Conservation (phyloP, 2,329 filamentous ascomycete species). For the Pseudocercospora cruenta region DNA sequence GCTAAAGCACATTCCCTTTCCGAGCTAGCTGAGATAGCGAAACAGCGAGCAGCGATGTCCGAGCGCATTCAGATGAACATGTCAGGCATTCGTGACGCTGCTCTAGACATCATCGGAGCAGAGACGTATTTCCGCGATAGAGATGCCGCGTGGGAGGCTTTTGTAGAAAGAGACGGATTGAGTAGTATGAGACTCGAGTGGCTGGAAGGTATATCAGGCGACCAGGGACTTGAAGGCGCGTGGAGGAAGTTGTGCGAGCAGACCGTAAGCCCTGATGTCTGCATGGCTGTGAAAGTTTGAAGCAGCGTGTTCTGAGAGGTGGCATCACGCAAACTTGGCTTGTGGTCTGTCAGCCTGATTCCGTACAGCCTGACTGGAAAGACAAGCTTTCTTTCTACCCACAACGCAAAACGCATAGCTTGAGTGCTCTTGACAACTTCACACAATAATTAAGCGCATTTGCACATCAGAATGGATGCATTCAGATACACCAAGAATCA, state of each 20-base stretch:
- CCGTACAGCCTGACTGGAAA: neutral
- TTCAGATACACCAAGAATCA: neutral
- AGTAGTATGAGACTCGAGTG: conserved; percentile 12
- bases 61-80: conserved; percentile 29
- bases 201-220: conserved; percentile 12
- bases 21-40: neutral
- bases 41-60: conserved; percentile 1
- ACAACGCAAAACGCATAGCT: neutral
- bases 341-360: neutral
- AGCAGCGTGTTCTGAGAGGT: neutral
- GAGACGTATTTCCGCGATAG: conserved; percentile 17
- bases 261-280: neutral
- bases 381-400: neutral
- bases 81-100: conserved; percentile 18
- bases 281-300: neutral
- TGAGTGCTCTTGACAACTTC: neutral
- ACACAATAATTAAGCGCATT: neutral
- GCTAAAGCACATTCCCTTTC: conserved; percentile 10
- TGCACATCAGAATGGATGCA: neutral
- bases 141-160: conserved; percentile 17
- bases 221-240: conserved; percentile 11
- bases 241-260: conserved; percentile 19
- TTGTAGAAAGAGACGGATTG: conserved; percentile 7
- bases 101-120: conserved; percentile 12
- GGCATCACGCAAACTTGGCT: too few relatives aligned